phyloP scores from a whole-genome alignment of 208 protist genomes.

The Crithidia fasciculata region DNA sequence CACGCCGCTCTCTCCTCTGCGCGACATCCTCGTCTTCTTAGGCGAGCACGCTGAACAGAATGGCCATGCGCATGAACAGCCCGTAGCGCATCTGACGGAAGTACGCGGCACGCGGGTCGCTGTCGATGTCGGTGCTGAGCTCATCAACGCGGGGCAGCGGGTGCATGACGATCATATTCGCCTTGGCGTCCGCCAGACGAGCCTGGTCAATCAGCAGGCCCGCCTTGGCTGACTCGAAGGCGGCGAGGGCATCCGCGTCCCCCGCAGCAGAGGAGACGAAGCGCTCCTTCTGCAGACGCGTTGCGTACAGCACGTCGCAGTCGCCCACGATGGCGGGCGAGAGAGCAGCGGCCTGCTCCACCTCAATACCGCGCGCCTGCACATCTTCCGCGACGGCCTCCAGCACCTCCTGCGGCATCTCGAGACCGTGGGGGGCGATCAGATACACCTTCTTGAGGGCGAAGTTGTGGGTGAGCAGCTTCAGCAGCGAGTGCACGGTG shows the following conservation, averaged over 20 bases:
- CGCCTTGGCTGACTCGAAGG: conserved; percentile 89
- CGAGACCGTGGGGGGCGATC: conserved; percentile 86
- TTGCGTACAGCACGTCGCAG: conserved; percentile 97
- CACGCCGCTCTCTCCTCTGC: too few relatives aligned
- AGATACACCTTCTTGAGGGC: conserved; percentile 85
- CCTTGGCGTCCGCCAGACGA: conserved; percentile 71
- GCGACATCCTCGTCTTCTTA: conserved; percentile 7
- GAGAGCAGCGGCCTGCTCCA: conserved; percentile 36
- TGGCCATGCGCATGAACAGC: conserved; percentile 98
- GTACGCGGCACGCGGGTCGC: conserved; percentile 96
- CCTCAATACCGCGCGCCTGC: conserved; percentile 42
- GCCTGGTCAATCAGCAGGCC: conserved; percentile 76
- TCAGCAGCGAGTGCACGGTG: conserved; percentile 96
- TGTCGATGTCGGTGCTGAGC: conserved; percentile 92
- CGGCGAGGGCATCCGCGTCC: conserved; percentile 60
- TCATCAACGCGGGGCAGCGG: conserved; percentile 98
- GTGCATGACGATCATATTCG: conserved; percentile 97
- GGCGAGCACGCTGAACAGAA: conserved; percentile 92
- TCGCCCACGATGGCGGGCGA: conserved; percentile 69
- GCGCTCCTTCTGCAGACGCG: conserved; percentile 97
- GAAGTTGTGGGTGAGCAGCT: conserved; percentile 92
- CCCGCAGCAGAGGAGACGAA: conserved; percentile 67
- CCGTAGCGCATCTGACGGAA: conserved; percentile 98
- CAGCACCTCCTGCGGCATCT: conserved; percentile 91
- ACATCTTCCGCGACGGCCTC: conserved; percentile 55